Base-by-base conservation (phyloP, 768 basidiomycete species). In the Suillus discolor region DNA sequence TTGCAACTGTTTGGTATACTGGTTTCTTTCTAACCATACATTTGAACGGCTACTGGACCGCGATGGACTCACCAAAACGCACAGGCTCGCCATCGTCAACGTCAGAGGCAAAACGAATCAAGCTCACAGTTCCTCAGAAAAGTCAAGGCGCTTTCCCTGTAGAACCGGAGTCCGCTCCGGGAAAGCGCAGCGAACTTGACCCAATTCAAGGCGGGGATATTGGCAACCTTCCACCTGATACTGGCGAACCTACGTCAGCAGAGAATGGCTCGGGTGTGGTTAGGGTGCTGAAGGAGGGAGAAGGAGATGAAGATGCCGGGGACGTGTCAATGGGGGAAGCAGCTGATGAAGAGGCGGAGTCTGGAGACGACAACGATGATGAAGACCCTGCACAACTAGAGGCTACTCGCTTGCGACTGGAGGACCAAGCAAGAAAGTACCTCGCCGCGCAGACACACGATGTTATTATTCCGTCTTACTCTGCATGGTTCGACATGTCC, bases 401-500 rank as follows among this genome's bases (percentile, higher is more conserved):
- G 76, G 92, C 89, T 13, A 91, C 90, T 71, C 87, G 92, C 69
- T 80, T 85, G 65, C 87, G 87, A 41, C 87, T 91, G 61, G 94
- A 94, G 73, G 93, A 92, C 72, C 94, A 91, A 75, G 96, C 91
- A 62, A 89, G 89, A 63, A 94, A 96, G 72, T 99, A 99, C 75
- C 92, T 99, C 53, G 96, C 96, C 0, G 93, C 94, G 0, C 97
- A 99, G 78, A 97, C 95, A 1, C 97, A 99, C 80, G 94, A 97
- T 71, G 89, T 99, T 74, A 89, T 99, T 74, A 93, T 99, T 61
- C 97, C 97, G 9, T 97, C 95, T 31, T 99, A 99, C 76, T 90
- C 96, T 9, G 92, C 95, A 20, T 99, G 97, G 97, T 99, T 99
- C 80, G 91, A 94, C 78, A 94, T 99, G 88, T 87, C 92, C 64